Evolutionary conservation across 176 grass and related monocot species (phyloP), one percentile per base, ranked within the genome.

Genomic region (Rhynchospora pubera): DNA sequence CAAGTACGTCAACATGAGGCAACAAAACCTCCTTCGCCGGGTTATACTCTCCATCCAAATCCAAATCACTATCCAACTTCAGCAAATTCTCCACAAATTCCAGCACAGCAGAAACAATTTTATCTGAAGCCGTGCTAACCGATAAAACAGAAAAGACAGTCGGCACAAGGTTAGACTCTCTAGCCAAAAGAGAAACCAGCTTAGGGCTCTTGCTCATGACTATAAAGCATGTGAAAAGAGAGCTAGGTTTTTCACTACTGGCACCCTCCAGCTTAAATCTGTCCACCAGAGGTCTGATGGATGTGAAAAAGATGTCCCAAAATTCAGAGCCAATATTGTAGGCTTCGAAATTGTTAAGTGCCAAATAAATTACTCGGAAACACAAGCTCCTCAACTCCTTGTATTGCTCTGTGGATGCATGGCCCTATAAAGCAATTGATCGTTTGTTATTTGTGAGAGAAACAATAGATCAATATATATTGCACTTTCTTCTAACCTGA

Each of bases 71-170:
- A 88, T 97, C 90, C 79, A 97, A 62, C 75, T 78, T 91, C 83
- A 97, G 85, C 52, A 97, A 85, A 93, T 97, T 97, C 81, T 97
- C 94, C 57, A 94, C 86, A 79, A 97, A 92, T 30, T 88, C 83
- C 80, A 97, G 88, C 12, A 87, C 87, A 90, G 84, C 89, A 69
- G 90, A 92, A 60, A 89, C 86, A 59, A 97, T 91, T 24, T 88
- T 88, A 85, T 87, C 89, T 51, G 95, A 94, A 3, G 88, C 95
- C 21, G 87, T 94, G 81, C 84, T 94, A 79, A 94, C 92, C 64
- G 92, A 89, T 71, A 97, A 91, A 82, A 94, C 89, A 85, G 95
- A 93, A 88, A 94, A 97, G 72, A 97, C 86, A 13, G 85, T 85
- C 30, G 87, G 85, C 32, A 97, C 84, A 85, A 97, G 88, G 42